Conservation (phyloP, 495 filamentous ascomycete species). For the Poronia punctata region DNA sequence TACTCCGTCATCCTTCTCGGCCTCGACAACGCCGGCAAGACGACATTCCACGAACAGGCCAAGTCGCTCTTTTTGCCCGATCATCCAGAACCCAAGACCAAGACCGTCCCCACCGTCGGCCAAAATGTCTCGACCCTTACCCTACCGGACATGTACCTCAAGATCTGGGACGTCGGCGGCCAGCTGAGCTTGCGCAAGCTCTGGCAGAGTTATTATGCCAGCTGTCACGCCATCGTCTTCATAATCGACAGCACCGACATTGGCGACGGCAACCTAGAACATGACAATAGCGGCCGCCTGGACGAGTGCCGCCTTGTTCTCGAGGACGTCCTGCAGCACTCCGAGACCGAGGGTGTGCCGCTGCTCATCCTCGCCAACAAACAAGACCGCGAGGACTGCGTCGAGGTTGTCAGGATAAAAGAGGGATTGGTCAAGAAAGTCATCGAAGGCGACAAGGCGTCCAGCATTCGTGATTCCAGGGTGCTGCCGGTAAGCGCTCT, state of each 20-base stretch:
- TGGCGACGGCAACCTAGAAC: slow-evolving; percentile 64
- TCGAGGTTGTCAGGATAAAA: slow-evolving; percentile 95
- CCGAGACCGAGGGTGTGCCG: slow-evolving; percentile 83
- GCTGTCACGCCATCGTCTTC: slow-evolving; percentile 94
- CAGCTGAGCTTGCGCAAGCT: slow-evolving; percentile 82
- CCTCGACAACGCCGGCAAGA: slow-evolving; percentile 97
- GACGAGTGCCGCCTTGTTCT: slow-evolving; percentile 85
- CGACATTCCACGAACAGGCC: slow-evolving; percentile 92
- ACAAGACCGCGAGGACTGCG: slow-evolving; percentile 93
- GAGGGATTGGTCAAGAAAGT: slow-evolving; percentile 90
- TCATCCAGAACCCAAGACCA: slow-evolving; percentile 49
- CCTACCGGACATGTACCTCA: slow-evolving; percentile 87
- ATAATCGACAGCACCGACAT: slow-evolving; percentile 92
- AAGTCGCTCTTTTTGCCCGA: slow-evolving; percentile 76
- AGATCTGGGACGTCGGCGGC: slow-evolving; percentile 97
- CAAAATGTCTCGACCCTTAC: slow-evolving; percentile 91
- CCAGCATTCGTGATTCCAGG: slow-evolving; percentile 75
- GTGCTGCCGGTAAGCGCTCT: slow-evolving; percentile 89
- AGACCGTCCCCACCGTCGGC: slow-evolving; percentile 93
- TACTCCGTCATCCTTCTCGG: slow-evolving; percentile 96
- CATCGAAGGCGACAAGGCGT: slow-evolving; percentile 87
- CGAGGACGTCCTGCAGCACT: slow-evolving; percentile 76
- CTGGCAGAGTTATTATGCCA: slow-evolving; percentile 92
- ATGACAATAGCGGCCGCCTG: slow-evolving; percentile 55
- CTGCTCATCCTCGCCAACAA: slow-evolving; percentile 93